Percentiles rank a stretch among this genome's conserved stretches.
phyloP scores from a whole-genome alignment of 768 basidiomycete genomes.

The Tricholoma sp. region DNA sequence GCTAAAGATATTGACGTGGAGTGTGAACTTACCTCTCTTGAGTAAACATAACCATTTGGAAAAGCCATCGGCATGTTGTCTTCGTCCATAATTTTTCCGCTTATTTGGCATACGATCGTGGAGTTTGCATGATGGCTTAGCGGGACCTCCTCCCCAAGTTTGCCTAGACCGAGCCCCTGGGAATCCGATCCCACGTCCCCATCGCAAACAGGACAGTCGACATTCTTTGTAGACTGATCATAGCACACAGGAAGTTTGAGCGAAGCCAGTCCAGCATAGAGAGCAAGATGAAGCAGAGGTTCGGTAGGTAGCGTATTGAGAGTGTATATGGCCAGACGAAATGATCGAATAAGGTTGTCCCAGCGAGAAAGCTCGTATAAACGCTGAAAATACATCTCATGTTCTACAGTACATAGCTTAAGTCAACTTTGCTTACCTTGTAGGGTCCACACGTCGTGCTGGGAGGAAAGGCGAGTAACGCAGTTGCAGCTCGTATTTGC shows the following conservation, averaged over 20 bases:
- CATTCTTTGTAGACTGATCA: conserved; percentile 55
- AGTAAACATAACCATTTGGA: conserved; percentile 89
- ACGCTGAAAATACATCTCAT: conserved; percentile 40
- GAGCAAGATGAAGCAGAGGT: conserved; percentile 79
- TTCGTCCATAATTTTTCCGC: conserved; percentile 92
- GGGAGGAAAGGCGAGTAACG: conserved; percentile 69
- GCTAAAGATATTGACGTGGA: background rate
- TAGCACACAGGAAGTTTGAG: conserved; percentile 88
- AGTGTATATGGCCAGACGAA: conserved; percentile 82
- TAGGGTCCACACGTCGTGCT: conserved; percentile 74
- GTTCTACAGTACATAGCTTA: background rate
- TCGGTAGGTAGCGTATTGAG: conserved; percentile 86
- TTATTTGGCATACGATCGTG: conserved; percentile 89
- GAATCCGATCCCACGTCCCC: conserved; percentile 33
- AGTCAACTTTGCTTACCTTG: conserved; percentile 44
- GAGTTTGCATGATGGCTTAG: conserved; percentile 93
- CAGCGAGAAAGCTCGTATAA: conserved; percentile 82
- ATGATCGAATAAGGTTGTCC: conserved; percentile 66
- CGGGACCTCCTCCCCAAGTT: conserved; percentile 82
- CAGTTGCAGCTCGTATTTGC: conserved; percentile 75
- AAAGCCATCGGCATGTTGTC: conserved; percentile 92
- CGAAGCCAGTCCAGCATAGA: conserved; percentile 89
- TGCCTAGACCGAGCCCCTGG: conserved; percentile 52
- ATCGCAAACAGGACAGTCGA: conserved; percentile 92
- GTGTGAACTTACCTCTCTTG: conserved; percentile 64